Base-by-base conservation (phyloP, 352 stramenopile species). In the Phytophthora vignae region DNA sequence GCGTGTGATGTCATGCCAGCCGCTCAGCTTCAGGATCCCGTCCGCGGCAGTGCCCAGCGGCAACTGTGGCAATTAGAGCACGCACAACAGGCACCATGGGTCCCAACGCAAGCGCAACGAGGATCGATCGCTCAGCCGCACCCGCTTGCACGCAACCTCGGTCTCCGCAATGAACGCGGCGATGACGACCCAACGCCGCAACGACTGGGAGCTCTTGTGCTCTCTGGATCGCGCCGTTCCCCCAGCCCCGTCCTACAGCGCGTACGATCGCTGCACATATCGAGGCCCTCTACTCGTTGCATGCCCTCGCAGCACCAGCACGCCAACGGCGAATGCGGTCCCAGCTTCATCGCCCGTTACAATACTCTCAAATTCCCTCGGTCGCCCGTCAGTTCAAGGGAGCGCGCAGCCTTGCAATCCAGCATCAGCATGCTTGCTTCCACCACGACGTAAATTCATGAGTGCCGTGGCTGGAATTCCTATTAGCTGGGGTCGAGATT, bases 1-100 rank as follows among this genome's bases (percentile, higher is more conserved):
- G 33, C 53, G 56, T 77, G 65, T 77, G 65, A 74, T 77, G 65
- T 74, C 70, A 77, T 77, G 59, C 69, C 70, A 70, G 19, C 54
- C 49, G 22, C 42, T n/a, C 59, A 76, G 64, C 46, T 70, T 67
- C 48, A 73, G 64, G 53, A 64, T 42, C 50, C 15, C 36, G 15
- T 55, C 56, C 8, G 57, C 29, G 29, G 29, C 57, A 15, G 38
- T 15, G n/a, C 10, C 40, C 40, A 48, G 15, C 36, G 36, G 36
- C 12, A 14, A 44, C 14, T 15, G 15, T 15, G 11, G 11, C 12
- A 14, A 44, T 44, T 15, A 44, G 36, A 11, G 14, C 36, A 7
- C 36, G 36, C 12, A 17, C 10, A 14, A 44, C 36, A 17, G 36
- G 36, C 14, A 17, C 14, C 36, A 17, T 17, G 36, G 15, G 0